Base-by-base conservation (phyloP, 495 filamentous ascomycete genomes). In the Annulohypoxylon maeteangense region DNA sequence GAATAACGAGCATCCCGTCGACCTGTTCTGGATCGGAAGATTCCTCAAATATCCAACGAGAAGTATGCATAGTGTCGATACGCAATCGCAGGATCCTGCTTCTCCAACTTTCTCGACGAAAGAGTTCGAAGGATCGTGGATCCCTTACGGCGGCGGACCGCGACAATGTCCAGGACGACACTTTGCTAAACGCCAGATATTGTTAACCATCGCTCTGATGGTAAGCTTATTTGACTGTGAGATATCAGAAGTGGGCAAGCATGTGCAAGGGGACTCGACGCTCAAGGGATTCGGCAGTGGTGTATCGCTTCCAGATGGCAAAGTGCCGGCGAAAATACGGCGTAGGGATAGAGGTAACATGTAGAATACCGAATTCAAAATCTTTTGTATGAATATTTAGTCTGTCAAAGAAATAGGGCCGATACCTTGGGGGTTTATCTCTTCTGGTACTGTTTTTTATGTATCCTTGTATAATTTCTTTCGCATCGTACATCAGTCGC, bases 121-220 rank as follows among this genome's bases (percentile, higher is more conserved):
- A 34, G 76, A 67, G 14, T 53, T 75, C 12, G 70, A 76, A 67
- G 74, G 77, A 16, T 74, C 72, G 22, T 81, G 78, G 78, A 80
- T 81, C 5, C 79, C 78, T 7, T 79, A 74, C 50, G 76, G 79
- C 3, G 78, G 76, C 47, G 78, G 77, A 7, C 68, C 71, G 14
- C 67, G 69, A 14, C 51, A 69, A 16, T 81, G 76, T 61, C 79
- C 78, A n/a, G 76, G 78, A 1, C 62, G 70, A n/a, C 64, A 74
- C 63, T 78, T 80, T 57, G 76, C 76, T 10, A 80, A 81, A 44
- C 75, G 67, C 18, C 65, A 74, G 60, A 78, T 80, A 31, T 42
- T 79, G 7, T 45, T 78, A 0, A 74, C 74, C 0, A 59, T 45
- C 5, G 75, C 74, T 22, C 51, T 80, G 32, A 65, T 78, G 51